Evolutionary conservation across 2,329 filamentous ascomycete genomes (phyloP).

Genomic region (Epichloe uncinata): DNA sequence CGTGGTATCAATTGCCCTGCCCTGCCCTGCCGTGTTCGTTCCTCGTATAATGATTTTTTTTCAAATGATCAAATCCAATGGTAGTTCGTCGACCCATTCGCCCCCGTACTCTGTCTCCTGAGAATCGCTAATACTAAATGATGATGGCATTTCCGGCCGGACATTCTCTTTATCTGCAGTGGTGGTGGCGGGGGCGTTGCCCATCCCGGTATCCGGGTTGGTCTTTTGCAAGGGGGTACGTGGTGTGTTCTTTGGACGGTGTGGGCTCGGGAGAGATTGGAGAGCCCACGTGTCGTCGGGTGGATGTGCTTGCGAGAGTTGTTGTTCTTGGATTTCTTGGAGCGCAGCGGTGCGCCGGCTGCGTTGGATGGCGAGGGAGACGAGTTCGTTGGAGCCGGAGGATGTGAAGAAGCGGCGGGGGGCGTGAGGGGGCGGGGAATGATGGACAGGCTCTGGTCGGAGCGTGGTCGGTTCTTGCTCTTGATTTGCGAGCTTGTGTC

Average conservation of each 20-base stretch:
- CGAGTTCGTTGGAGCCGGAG: slow-evolving; percentile 21
- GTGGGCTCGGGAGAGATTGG: too few relatives aligned
- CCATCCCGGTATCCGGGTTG: too few relatives aligned
- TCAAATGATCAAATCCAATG: slow-evolving; percentile 16
- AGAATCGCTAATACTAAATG: slow-evolving; percentile 11
- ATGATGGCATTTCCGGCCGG: neutral
- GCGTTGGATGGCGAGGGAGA: slow-evolving; percentile 21
- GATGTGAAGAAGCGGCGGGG: slow-evolving; percentile 23
- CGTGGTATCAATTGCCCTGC: neutral
- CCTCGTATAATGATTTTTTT: neutral
- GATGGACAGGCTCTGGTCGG: neutral
- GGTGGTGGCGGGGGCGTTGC: neutral
- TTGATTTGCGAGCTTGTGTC: neutral
- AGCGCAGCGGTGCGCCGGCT: slow-evolving; percentile 22
- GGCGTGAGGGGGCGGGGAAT: slow-evolving; percentile 3
- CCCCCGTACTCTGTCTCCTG: slow-evolving; percentile 27
- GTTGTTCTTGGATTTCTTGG: slow-evolving; percentile 15
- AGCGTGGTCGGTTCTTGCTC: slow-evolving; percentile 10
- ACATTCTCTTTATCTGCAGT: slow-evolving; percentile 15
- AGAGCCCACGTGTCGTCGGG: neutral
- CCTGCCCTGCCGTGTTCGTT: neutral
- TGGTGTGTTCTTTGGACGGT: neutral
- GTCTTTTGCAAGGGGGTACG: neutral
- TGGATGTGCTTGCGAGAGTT: slow-evolving; percentile 11
- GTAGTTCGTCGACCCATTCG: slow-evolving; percentile 25